A percentile compares a stretch with the other conserved stretches of the same genome.
Evolutionary conservation across 2,329 filamentous ascomycete species (phyloP).

Genomic region (Scedosporium aurantiacum): DNA sequence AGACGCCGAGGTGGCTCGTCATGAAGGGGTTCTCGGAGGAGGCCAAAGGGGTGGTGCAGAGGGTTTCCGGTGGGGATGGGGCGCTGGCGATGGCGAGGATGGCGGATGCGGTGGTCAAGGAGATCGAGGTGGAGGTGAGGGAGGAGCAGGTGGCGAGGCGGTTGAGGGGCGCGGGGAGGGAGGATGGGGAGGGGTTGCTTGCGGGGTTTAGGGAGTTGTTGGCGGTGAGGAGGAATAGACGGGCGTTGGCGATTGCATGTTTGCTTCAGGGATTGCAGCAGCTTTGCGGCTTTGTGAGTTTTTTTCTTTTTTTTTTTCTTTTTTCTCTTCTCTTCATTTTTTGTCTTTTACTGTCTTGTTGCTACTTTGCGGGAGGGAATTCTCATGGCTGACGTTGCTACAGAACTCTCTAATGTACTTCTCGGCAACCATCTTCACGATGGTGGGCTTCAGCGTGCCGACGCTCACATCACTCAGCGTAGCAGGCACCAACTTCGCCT

Average conservation of each 20-base stretch:
- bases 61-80: constrained; percentile 49
- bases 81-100: constrained; percentile 29
- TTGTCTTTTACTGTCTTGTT: too few species aligned
- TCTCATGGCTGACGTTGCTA: not conserved
- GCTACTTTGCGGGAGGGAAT: not conserved
- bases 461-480: constrained; percentile 72
- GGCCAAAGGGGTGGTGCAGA: constrained; percentile 54
- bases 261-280: constrained; percentile 82
- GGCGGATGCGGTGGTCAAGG: constrained; percentile 50
- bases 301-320: not conserved
- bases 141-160: constrained; percentile 49
- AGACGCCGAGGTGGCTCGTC: constrained; percentile 82
- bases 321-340: not conserved
- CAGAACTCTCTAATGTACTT: constrained; percentile 90
- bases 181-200: constrained; percentile 11
- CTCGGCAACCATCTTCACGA: constrained; percentile 68
- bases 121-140: constrained; percentile 64
- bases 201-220: constrained; percentile 39
- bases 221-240: constrained; percentile 49
- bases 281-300: constrained; percentile 66
- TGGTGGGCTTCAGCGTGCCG: constrained; percentile 67
- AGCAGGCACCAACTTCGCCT: constrained; percentile 71
- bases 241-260: constrained; percentile 75
- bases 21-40: constrained; percentile 49
- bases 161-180: constrained; percentile 28